Conservation (phyloP, 352 stramenopile genomes). For the Phytophthora pseudosyringae region DNA sequence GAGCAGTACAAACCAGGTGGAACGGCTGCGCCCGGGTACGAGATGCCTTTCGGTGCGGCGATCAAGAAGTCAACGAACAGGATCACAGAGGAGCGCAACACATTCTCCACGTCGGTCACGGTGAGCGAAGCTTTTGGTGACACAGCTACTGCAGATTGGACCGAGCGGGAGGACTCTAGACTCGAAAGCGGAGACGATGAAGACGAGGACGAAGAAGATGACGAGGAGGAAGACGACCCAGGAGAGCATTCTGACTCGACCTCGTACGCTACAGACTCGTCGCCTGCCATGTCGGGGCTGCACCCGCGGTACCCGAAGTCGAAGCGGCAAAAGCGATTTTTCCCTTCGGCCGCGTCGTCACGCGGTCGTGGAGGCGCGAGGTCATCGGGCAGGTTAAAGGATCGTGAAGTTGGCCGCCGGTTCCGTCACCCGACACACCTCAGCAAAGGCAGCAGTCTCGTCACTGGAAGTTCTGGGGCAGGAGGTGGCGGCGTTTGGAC, state of each 20-base stretch:
- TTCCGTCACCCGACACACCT: conserved; percentile 33
- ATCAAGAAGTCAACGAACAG: conserved; percentile 88
- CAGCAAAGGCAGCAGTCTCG: conserved; percentile 19
- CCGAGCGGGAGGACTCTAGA: conserved; percentile 27
- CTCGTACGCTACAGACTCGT: conserved; percentile 36
- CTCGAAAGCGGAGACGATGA: conserved; percentile 34
- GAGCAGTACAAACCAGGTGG: conserved; percentile 80
- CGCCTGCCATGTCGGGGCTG: conserved; percentile 30
- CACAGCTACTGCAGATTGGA: conserved; percentile 39
- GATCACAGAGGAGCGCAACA: conserved; percentile 85
- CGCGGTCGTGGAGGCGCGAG: conserved; percentile 20
- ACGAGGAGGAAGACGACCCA: conserved; percentile 30
- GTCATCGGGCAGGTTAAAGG: conserved; percentile 11
- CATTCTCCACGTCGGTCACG: conserved; percentile 81
- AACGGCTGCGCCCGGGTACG: conserved; percentile 78
- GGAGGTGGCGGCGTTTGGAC: conserved; percentile 27
- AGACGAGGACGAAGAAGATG: conserved; percentile 38
- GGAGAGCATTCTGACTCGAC: conserved; percentile 36
- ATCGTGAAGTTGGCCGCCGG: conserved; percentile 20
- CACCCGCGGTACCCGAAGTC: conserved; percentile 23
- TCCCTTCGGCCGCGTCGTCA: conserved; percentile 14
- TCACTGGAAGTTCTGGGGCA: conserved; percentile 17
- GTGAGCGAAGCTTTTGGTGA: conserved; percentile 80
- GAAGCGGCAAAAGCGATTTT: conserved; percentile 26
- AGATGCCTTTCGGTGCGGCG: conserved; percentile 75